Conservation (phyloP, 345 rosid genomes). For the Durio zibethinus region DNA sequence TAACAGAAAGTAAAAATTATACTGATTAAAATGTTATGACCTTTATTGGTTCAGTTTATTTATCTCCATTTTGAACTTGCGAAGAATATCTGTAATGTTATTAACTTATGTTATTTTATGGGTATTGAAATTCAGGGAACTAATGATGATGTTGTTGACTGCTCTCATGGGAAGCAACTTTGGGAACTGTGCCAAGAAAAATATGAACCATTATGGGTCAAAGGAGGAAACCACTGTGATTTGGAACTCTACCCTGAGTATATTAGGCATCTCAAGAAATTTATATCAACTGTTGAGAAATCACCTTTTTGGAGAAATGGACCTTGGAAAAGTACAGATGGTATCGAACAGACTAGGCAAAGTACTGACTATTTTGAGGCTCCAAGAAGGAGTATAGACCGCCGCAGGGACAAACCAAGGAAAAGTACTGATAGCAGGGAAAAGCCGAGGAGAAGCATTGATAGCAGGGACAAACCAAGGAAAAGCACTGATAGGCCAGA, state of each 20-base stretch:
- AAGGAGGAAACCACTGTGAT: slow-evolving; percentile 89
- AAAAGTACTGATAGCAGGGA: slow-evolving; percentile 32
- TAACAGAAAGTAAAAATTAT: not conserved
- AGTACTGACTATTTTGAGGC: slow-evolving; percentile 2
- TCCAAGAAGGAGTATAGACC: slow-evolving; percentile 9
- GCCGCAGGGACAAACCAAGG: slow-evolving; percentile 2
- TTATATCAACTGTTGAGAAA: slow-evolving; percentile 72
- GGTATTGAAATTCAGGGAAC: slow-evolving; percentile 62
- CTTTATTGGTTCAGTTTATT: not conserved
- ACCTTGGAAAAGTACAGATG: slow-evolving; percentile 59
- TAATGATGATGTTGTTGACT: slow-evolving; percentile 86
- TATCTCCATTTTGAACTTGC: not conserved
- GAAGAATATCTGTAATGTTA: not conserved
- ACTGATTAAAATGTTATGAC: not conserved
- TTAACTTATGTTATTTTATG: not conserved
- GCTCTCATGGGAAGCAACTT: slow-evolving; percentile 90
- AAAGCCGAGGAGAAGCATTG: slow-evolving; percentile 13
- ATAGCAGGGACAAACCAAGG: slow-evolving; percentile 6
- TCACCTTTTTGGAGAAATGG: slow-evolving; percentile 56
- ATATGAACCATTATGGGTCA: slow-evolving; percentile 90
- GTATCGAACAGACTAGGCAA: not conserved
- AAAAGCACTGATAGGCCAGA: slow-evolving; percentile 39
- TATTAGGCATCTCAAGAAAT: slow-evolving; percentile 87
- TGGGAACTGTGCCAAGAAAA: slow-evolving; percentile 95
- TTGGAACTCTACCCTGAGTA: slow-evolving; percentile 82